Conservation (phyloP, 371 early-diverging fungal species). For the Lichtheimia hyalospora region DNA sequence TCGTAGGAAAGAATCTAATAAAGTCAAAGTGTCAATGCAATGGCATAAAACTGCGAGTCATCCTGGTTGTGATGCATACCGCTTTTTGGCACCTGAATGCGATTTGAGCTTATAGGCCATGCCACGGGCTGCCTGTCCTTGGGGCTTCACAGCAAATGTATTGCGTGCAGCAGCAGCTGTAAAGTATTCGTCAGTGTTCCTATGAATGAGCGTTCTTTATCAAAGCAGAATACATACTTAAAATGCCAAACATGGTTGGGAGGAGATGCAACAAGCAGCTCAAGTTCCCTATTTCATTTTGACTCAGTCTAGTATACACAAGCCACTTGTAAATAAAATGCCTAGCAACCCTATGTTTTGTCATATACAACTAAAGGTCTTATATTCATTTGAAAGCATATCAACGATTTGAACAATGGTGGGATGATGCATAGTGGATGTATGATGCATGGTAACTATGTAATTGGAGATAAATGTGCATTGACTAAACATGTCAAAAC, state of each 20-base stretch:
- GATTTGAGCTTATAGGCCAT: conserved; percentile 51
- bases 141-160: conserved; percentile 23
- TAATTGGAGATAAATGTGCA: too few relatives aligned
- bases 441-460: too few relatives aligned
- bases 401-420: too few relatives aligned
- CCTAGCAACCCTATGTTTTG: too few relatives aligned
- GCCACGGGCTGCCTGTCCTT: conserved; percentile 34
- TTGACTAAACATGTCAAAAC: too few relatives aligned
- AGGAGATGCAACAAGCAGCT: too few relatives aligned
- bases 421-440: too few relatives aligned
- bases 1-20: conserved; percentile 44
- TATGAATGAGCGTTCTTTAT: neutral
- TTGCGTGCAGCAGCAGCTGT: conserved; percentile 14
- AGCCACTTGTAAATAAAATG: too few relatives aligned
- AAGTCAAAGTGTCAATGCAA: neutral
- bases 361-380: too few relatives aligned
- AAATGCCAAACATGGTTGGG: conserved; percentile 7
- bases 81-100: conserved; percentile 54
- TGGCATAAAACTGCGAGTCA: neutral
- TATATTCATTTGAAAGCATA: too few relatives aligned
- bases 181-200: neutral
- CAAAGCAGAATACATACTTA: conserved; percentile 3
- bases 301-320: too few relatives aligned
- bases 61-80: conserved; percentile 17
- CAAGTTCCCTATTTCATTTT: too few relatives aligned